phyloP scores from a whole-genome alignment of 176 grass and related monocot species.

The Carex littledalei region DNA sequence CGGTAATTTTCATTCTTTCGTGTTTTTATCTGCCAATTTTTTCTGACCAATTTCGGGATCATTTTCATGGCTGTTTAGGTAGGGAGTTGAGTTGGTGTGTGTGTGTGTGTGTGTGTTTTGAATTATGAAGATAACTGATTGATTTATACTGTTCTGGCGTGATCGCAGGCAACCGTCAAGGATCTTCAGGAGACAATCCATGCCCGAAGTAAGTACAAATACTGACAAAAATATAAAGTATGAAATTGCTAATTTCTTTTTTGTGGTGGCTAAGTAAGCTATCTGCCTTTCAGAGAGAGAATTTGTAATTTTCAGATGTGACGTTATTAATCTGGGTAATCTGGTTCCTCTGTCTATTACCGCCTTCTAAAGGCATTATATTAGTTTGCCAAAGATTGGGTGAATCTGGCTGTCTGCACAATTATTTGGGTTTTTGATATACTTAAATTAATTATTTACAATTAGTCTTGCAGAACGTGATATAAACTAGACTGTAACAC shows the following conservation, averaged over 20 bases:
- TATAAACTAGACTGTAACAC: not conserved
- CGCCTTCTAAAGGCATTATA: not conserved
- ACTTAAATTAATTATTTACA: not conserved
- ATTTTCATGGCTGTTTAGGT: not conserved
- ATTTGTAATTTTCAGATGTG: not conserved
- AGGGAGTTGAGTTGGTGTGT: not conserved
- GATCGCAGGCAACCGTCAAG: constrained; percentile 76
- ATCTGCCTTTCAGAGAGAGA: not conserved
- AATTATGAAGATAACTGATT: constrained; percentile 15
- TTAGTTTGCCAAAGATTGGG: not conserved
- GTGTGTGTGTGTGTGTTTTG: not conserved
- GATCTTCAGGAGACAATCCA: constrained; percentile 84
- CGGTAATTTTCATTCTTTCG: constrained; percentile 5
- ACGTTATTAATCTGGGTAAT: not conserved
- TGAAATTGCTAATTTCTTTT: not conserved
- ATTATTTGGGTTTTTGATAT: not conserved
- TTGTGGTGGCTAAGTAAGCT: not conserved
- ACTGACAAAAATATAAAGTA: not conserved
- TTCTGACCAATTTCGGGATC: not conserved
- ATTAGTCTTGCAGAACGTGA: not conserved
- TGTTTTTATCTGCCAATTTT: not conserved
- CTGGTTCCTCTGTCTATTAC: not conserved
- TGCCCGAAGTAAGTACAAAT: constrained; percentile 47
- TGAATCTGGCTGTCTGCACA: not conserved
- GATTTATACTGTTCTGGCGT: constrained; percentile 1